Evolutionary conservation across 768 basidiomycete species (phyloP), one percentile per base, ranked within the genome.

Genomic region (Hebeloma cylindrosporum): DNA sequence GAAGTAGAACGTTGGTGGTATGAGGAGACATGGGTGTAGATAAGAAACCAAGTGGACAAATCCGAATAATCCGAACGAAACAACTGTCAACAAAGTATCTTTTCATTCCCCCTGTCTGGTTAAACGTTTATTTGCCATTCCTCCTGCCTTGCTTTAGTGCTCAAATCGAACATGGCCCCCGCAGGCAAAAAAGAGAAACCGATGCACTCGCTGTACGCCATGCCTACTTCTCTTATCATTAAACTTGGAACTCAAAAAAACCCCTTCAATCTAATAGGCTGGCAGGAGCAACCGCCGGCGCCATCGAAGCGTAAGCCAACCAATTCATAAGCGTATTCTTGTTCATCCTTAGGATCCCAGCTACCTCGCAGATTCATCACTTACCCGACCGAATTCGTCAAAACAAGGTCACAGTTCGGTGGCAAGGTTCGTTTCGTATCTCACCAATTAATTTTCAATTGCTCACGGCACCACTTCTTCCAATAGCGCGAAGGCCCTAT

Each of bases 271-370:
- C 14, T 30, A 37, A 1, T 34, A 78, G 77, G 51, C 69, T 93
- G 46, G 95, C 95, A 1, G 96, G 96, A 7, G 79, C 91, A 11
- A 88, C 86, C 0, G 95, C 96, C 18, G 95, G 96, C 11, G 93
- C 86, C 6, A 74, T 96, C 45, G 94, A 97, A 72, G 91, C 90
- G 88, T 90, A 66, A 69, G 85, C 70, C 5, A n/a, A 11, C 33
- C 2, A 27, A 22, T 16, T 22, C 27, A 17, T 37, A 14, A 40
- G 9, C 33, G 23, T 9, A 28, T 28, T 28, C 27, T 32, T 30
- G 40, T 56, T 31, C 47, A 39, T 48, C 65, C 70, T 57, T 76
- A 54, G 51, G 50, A 61, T 56, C 67, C 60, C 57, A 71, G 67
- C 50, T 64, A 60, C n/a, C n/a, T n/a, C 56, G 43, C 61, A 90